These are phyloP conservation scores for Aspergillus sp. DNA, from an alignment of 2,329 filamentous ascomycete genomes.

Conservation along the genomic window DNA sequence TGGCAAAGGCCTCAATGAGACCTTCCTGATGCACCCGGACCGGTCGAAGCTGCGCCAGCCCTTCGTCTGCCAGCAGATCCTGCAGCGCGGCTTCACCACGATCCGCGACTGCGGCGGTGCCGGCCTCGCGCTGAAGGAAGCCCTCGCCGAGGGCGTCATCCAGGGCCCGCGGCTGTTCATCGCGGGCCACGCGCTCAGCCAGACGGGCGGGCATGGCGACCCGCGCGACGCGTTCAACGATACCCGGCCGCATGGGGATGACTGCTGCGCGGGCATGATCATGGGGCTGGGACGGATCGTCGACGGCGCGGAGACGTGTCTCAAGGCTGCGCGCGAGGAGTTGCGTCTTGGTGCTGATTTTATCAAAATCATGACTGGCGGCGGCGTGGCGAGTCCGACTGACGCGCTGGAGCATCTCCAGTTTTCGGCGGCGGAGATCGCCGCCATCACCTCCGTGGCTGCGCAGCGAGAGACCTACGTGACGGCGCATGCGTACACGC, in stretches of 20 bases:
- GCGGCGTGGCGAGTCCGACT: conserved; percentile 55
- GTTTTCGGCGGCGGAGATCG: conserved; percentile 55
- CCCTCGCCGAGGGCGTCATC: conserved; percentile 51
- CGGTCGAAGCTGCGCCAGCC: conserved; percentile 12
- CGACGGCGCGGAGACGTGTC: conserved; percentile 55
- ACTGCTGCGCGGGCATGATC: conserved; percentile 46
- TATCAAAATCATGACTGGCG: conserved; percentile 59
- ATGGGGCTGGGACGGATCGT: conserved; percentile 35
- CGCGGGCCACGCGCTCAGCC: conserved; percentile 51
- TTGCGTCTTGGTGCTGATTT: conserved; percentile 56
- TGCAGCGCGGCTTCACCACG: conserved; percentile 57
- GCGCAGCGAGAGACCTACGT: conserved; percentile 50
- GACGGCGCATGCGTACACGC: conserved; percentile 57
- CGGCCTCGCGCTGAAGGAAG: conserved; percentile 42
- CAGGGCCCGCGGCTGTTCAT: conserved; percentile 56
- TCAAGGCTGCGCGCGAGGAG: conserved; percentile 51
- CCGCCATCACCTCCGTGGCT: conserved; percentile 51
- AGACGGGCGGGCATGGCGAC: conserved; percentile 59
- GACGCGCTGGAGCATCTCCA: conserved; percentile 53
- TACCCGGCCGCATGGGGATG: conserved; percentile 6
- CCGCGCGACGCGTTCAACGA: conserved; percentile 38
- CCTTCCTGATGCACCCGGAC: conserved; percentile 25
- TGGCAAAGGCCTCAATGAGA: conserved; percentile 17
- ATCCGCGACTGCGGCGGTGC: conserved; percentile 58
- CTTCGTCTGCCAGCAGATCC: conserved; percentile 39